These are phyloP conservation scores for Coemansia sp. DNA, from an alignment of 192 early-diverging fungal species.

Conservation along the genomic window DNA sequence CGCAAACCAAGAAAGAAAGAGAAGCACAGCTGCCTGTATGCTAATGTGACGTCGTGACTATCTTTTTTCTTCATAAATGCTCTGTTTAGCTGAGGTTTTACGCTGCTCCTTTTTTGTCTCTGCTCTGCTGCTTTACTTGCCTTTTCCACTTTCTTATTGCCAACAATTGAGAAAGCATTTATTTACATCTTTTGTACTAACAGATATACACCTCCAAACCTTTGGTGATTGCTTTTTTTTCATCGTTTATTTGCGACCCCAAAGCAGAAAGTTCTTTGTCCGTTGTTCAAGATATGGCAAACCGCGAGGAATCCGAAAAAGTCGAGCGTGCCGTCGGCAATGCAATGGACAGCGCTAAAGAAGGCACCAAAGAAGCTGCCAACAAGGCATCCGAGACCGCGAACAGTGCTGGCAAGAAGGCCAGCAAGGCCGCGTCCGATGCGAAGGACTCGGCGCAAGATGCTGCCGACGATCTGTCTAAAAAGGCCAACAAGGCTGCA, in stretches of 20 bases:
- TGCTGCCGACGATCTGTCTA: neutral
- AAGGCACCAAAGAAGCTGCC: slow-evolving; percentile 16
- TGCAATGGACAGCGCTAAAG: slow-evolving; percentile 27
- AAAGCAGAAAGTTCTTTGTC: neutral
- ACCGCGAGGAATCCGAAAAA: slow-evolving; percentile 25
- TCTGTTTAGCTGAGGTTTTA: too few relatives aligned
- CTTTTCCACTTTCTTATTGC: too few relatives aligned
- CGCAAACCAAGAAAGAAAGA: neutral
- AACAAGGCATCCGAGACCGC: slow-evolving; percentile 15
- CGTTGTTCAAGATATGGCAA: slow-evolving; percentile 11
- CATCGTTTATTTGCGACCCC: too few relatives aligned
- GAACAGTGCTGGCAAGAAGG: slow-evolving; percentile 15
- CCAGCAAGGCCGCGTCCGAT: slow-evolving; percentile 2
- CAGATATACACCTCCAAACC: too few relatives aligned
- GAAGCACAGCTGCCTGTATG: too few relatives aligned
- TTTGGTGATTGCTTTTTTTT: too few relatives aligned
- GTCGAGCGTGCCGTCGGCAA: slow-evolving; percentile 30
- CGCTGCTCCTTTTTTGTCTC: too few relatives aligned
- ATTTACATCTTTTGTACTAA: too few relatives aligned
- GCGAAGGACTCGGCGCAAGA: slow-evolving; percentile 15
- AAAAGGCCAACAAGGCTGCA: slow-evolving; percentile 25
- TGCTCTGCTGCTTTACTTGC: too few relatives aligned
- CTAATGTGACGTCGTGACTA: neutral
- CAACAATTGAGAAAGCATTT: too few relatives aligned
- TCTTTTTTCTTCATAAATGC: neutral